Conservation (phyloP, 306 rosid species). For the Acacia acuminata region DNA sequence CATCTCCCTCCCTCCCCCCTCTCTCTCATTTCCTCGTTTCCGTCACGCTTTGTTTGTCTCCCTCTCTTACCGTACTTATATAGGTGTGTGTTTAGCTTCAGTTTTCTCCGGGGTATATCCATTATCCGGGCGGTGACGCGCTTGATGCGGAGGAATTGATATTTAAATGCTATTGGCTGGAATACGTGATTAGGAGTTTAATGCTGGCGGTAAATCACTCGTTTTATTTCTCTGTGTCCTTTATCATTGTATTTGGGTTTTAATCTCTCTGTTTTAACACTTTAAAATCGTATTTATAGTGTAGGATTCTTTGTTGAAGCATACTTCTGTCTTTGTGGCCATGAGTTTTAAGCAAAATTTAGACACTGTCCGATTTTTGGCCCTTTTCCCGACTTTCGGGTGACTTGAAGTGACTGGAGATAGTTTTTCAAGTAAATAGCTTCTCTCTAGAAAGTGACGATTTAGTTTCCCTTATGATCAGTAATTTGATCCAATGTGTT, state of each 20-base stretch:
- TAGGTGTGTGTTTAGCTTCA: conserved; percentile 17
- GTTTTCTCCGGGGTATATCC: conserved; percentile 1
- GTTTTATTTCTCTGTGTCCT: conserved; percentile 1
- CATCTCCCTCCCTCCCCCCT: conserved; percentile 35
- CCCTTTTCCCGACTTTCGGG: neutral
- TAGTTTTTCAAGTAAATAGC: conserved; percentile 18
- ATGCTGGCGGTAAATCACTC: conserved; percentile 65
- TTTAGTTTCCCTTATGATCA: neutral
- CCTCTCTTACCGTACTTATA: neutral
- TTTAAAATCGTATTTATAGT: conserved; percentile 1
- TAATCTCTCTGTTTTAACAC: neutral
- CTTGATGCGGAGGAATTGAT: conserved; percentile 47
- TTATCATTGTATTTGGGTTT: neutral
- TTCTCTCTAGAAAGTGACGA: neutral
- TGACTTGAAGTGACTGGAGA: conserved; percentile 39
- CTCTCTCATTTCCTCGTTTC: conserved; percentile 29
- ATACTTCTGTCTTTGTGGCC: conserved; percentile 22
- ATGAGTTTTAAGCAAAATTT: neutral
- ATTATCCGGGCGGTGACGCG: neutral
- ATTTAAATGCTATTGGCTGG: conserved; percentile 47
- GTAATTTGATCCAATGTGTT: conserved; percentile 35
- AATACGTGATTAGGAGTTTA: conserved; percentile 37
- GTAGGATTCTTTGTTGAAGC: conserved; percentile 14
- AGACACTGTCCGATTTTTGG: neutral
- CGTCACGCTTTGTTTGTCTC: conserved; percentile 12